Base-by-base conservation (phyloP, 768 basidiomycete species). In the Russula abietina region DNA sequence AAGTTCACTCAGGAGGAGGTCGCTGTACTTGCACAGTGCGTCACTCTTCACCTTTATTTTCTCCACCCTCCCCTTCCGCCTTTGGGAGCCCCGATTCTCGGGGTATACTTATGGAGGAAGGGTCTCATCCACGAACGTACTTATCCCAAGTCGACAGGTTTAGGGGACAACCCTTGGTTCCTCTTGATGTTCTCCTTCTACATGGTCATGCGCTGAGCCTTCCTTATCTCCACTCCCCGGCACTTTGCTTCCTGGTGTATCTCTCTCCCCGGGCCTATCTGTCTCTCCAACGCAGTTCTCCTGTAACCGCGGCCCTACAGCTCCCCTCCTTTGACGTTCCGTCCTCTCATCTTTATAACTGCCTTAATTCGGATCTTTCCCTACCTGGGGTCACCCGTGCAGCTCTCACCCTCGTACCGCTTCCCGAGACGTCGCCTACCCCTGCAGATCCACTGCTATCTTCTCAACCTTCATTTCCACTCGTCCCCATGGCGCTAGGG, bases 191-290 rank as follows among this genome's bases (percentile, higher is more conserved):
- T 24, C 83, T 83, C 71, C 78, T 93, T 30, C 72, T 82, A 55
- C 84, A 87, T 1, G 79, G 79, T 14, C 87, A 88, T 71, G 77
- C 82, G 0, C 75, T 92, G 38, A 88, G 89, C 8, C 73, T 93
- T n/a, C 84, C 87, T 4, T 92, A 88, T 70, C 79, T 91, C 3
- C 75, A 76, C 16, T 79, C 80, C 1, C 87, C 89, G 7, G 85
- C 84, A 0, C 74, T 91, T 55, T 87, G 87, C 10, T 91, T 93
- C 71, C 76, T 93, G 10, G 79, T 83, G 32, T 81, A 89, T 70
- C 66, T 88, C 41, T 88, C 91, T 0, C 87, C 91, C 0, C 73
- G 78, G 1, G 79, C 83, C 9, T 93, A 93, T 69, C 79, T 93
- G 36, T 76, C 81, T 33, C 76, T 91, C 36, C 74, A 83, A 24